Evolutionary conservation across 2,329 filamentous ascomycete species (phyloP).

Genomic region (Aspergillus terreus): DNA sequence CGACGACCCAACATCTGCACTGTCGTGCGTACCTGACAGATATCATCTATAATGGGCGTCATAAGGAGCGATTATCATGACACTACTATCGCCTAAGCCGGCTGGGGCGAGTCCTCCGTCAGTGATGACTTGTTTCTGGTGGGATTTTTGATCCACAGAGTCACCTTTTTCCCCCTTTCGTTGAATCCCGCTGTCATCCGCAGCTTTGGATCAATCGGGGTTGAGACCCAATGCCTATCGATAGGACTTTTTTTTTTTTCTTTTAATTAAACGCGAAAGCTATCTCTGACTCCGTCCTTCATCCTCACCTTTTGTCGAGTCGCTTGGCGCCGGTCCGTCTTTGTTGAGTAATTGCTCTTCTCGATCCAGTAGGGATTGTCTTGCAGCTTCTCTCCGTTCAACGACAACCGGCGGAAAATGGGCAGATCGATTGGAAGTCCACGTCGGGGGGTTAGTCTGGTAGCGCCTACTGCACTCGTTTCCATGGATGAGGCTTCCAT

Average conservation of each 20-base stretch:
- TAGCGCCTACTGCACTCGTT: not conserved
- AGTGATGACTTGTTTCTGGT: constrained; percentile 4
- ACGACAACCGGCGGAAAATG: not conserved
- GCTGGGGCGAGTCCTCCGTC: not conserved
- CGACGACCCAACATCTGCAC: constrained; percentile 6
- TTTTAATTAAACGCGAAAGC: not conserved
- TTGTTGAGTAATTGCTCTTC: constrained; percentile 1
- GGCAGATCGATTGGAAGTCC: constrained; percentile 5
- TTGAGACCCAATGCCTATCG: not conserved
- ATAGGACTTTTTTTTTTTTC: not conserved
- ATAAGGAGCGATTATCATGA: constrained; percentile 7
- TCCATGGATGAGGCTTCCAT: not conserved
- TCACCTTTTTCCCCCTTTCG: not conserved
- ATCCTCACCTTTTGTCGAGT: not conserved
- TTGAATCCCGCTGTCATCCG: not conserved
- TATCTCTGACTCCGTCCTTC: not conserved
- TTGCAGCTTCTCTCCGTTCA: not conserved
- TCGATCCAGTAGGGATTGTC: constrained; percentile 6
- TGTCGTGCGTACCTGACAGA: constrained; percentile 18
- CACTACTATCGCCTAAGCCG: constrained; percentile 1
- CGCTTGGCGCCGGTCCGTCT: not conserved
- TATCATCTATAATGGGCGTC: constrained; percentile 11
- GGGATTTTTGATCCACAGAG: not conserved
- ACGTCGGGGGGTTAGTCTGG: not conserved
- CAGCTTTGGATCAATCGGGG: not conserved